Conservation (phyloP, 2,329 filamentous ascomycete species). For the Sporothrix luriei region DNA sequence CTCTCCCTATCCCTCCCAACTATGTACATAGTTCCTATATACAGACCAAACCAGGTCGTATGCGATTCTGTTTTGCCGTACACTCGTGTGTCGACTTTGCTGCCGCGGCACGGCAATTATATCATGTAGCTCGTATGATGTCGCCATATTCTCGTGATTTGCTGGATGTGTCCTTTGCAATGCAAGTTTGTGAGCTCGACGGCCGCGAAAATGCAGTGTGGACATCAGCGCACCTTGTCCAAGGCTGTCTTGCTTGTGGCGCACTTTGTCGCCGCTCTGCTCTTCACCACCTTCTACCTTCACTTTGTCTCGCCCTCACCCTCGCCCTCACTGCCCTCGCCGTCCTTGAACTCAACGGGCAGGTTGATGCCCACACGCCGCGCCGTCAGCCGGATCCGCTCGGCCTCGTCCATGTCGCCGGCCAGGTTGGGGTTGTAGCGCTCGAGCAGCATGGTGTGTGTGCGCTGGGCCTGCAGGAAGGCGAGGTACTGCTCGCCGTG, state of each 20-base stretch:
- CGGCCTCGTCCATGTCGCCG: slow-evolving; percentile 71
- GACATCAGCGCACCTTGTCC: not conserved
- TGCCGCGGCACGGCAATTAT: slow-evolving; percentile 14
- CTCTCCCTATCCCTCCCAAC: not conserved
- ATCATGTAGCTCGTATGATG: not conserved
- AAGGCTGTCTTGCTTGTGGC: not conserved
- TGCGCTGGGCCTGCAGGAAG: slow-evolving; percentile 83
- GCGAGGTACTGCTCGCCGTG: slow-evolving; percentile 76
- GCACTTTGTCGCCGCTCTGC: not conserved
- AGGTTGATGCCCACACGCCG: slow-evolving; percentile 88
- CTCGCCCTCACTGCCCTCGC: not conserved
- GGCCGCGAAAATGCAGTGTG: not conserved
- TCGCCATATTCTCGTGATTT: not conserved
- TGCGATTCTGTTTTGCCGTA: not conserved
- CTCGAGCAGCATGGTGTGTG: slow-evolving; percentile 79
- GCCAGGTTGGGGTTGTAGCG: slow-evolving; percentile 92
- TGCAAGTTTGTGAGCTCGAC: not conserved
- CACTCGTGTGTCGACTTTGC: not conserved
- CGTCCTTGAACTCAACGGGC: slow-evolving; percentile 61
- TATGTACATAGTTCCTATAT: slow-evolving; percentile 20
- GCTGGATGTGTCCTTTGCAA: not conserved
- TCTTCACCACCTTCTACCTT: not conserved
- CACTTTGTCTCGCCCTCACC: slow-evolving; percentile 9
- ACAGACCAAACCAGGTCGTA: not conserved
- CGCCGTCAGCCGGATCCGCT: slow-evolving; percentile 80